phyloP scores from a whole-genome alignment of 306 rosid genomes.

The Castanea mollissima region DNA sequence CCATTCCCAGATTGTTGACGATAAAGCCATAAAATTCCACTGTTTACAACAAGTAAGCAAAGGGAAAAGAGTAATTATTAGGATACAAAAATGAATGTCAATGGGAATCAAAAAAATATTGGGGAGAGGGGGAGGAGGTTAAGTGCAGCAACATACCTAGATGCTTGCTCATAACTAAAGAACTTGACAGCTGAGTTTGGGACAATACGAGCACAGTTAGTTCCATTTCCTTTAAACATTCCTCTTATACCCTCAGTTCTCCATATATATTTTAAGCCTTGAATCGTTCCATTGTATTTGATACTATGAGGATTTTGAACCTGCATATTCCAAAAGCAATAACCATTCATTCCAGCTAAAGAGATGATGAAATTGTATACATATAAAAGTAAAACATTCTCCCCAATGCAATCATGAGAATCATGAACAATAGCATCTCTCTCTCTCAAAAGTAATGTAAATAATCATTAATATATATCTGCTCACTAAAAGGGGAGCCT shows the following conservation, averaged over 20 bases:
- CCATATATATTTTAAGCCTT: constrained; percentile 66
- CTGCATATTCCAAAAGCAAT: constrained; percentile 32
- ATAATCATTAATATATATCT: background rate
- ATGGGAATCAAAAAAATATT: background rate
- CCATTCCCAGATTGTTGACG: constrained; percentile 59
- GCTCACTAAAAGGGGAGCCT: background rate
- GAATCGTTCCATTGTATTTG: constrained; percentile 59
- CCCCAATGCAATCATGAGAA: background rate
- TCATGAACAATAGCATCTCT: background rate
- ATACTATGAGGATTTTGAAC: constrained; percentile 52
- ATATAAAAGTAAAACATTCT: background rate
- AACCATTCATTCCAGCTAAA: constrained; percentile 21
- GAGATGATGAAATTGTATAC: background rate
- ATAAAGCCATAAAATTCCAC: constrained; percentile 55
- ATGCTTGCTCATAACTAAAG: constrained; percentile 68
- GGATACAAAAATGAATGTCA: background rate
- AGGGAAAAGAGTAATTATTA: background rate
- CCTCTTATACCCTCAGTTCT: constrained; percentile 59
- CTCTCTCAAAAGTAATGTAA: background rate
- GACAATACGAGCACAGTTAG: constrained; percentile 71
- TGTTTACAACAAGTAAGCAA: constrained; percentile 26
- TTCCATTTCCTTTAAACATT: constrained; percentile 72
- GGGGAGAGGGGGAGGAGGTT: background rate
- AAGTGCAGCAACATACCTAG: constrained; percentile 38
- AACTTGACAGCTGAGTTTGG: constrained; percentile 78